Evolutionary conservation across 805 yeast species (phyloP).

Genomic region (Jamesozyma piceae): DNA sequence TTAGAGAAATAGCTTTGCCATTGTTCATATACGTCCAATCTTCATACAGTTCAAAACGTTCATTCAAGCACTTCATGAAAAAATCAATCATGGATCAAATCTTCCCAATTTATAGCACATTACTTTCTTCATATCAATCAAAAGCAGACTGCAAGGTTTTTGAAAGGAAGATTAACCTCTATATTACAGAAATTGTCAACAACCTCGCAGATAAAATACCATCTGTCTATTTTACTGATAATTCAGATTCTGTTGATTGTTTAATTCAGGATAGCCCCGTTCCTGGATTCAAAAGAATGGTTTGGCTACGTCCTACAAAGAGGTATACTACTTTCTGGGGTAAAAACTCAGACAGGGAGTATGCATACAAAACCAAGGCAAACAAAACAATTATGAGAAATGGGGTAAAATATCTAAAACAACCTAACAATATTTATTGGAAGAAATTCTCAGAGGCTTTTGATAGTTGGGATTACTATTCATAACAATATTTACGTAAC

Average conservation of each 20-base stretch:
- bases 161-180: slow-evolving; percentile 10
- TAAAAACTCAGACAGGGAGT: slow-evolving; percentile 18
- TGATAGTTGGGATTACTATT: slow-evolving; percentile 23
- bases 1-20: slow-evolving; percentile 15
- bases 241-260: slow-evolving; percentile 21
- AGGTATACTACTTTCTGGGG: slow-evolving; percentile 20
- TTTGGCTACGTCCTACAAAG: slow-evolving; percentile 27
- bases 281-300: slow-evolving; percentile 26
- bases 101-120: slow-evolving; percentile 18
- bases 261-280: slow-evolving; percentile 21
- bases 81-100: slow-evolving; percentile 17
- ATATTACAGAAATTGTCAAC: slow-evolving; percentile 8
- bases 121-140: slow-evolving; percentile 11
- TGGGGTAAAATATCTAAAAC: slow-evolving; percentile 21
- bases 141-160: slow-evolving; percentile 13
- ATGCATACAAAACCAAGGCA: slow-evolving; percentile 11
- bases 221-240: slow-evolving; percentile 13
- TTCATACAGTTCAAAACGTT: slow-evolving; percentile 11
- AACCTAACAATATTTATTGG: slow-evolving; percentile 20
- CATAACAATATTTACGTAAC: background rate
- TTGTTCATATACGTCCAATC: slow-evolving; percentile 21
- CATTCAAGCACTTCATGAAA: slow-evolving; percentile 13
- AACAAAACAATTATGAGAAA: slow-evolving; percentile 18
- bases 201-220: slow-evolving; percentile 17
- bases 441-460: slow-evolving; percentile 21